Evolutionary conservation across 768 basidiomycete species (phyloP).

Genomic region (Russula brevipes): DNA sequence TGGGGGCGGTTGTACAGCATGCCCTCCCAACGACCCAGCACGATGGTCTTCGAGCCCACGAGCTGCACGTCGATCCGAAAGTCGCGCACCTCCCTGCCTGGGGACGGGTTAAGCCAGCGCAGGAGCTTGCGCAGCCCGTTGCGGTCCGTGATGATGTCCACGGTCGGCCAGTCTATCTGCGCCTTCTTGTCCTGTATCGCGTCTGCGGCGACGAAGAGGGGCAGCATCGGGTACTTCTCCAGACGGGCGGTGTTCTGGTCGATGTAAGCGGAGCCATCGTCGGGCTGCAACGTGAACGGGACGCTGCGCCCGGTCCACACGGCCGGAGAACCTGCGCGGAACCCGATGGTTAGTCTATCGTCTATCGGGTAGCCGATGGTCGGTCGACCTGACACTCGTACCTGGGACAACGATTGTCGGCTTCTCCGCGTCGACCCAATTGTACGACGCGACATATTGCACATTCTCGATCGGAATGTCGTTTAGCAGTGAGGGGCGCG

Average conservation of each 20-base stretch:
- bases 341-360: neutral
- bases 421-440: constrained; percentile 26
- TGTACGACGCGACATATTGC: constrained; percentile 32
- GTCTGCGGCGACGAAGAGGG: constrained; percentile 58
- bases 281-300: constrained; percentile 52
- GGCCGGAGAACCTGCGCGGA: constrained; percentile 49
- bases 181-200: constrained; percentile 27
- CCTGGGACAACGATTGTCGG: constrained; percentile 34
- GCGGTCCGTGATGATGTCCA: constrained; percentile 55
- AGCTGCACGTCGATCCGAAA: constrained; percentile 72
- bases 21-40: constrained; percentile 59
- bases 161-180: constrained; percentile 34
- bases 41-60: constrained; percentile 49
- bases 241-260: constrained; percentile 56
- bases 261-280: constrained; percentile 44
- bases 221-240: constrained; percentile 40
- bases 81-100: constrained; percentile 35
- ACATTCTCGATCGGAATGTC: constrained; percentile 24
- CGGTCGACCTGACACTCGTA: constrained; percentile 4
- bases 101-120: constrained; percentile 41
- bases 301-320: constrained; percentile 46
- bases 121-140: constrained; percentile 61
- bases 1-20: constrained; percentile 25
- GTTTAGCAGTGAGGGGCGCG: neutral
- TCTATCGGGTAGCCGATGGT: too few relatives aligned